Percentiles rank a stretch among this genome's conserved stretches.
phyloP scores from a whole-genome alignment of 768 basidiomycete species.

The Steccherinum ochraceum region DNA sequence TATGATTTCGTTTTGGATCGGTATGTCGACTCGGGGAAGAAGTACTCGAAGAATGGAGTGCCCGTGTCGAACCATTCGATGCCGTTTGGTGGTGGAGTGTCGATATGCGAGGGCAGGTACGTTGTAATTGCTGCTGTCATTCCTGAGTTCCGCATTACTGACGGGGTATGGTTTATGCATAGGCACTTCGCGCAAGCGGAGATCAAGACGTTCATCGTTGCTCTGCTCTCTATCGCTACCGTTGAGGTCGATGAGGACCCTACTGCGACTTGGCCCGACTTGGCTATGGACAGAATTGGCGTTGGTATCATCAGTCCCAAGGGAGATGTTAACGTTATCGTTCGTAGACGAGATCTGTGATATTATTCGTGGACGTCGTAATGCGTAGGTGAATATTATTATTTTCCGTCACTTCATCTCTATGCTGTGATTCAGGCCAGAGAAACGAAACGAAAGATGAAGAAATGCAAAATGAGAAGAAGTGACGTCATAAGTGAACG shows the following conservation, averaged over 20 bases:
- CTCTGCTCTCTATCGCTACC: background rate
- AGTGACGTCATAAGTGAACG: too few species aligned
- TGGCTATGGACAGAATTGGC: background rate
- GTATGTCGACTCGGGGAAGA: conserved; percentile 8
- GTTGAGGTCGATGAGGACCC: background rate
- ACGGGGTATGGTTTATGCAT: too few species aligned
- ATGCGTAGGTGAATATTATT: too few species aligned
- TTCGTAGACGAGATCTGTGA: conserved; percentile 3
- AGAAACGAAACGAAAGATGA: too few species aligned
- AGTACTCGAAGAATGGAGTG: conserved; percentile 10
- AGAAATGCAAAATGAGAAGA: too few species aligned
- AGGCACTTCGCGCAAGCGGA: background rate
- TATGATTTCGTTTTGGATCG: conserved; percentile 10
- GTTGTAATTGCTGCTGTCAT: too few species aligned
- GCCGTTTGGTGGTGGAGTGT: conserved; percentile 22
- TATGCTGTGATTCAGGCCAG: too few species aligned
- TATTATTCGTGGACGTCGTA: too few species aligned
- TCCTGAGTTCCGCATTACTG: too few species aligned
- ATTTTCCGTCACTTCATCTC: too few species aligned
- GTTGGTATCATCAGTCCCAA: background rate
- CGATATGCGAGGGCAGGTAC: conserved; percentile 9
- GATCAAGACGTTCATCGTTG: background rate
- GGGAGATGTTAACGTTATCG: background rate
- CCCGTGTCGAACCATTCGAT: conserved; percentile 14
- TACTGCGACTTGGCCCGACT: background rate